Percentiles rank a stretch among this genome's conserved stretches.
These are phyloP conservation scores for Flueggea neowawraea DNA, from an alignment of 441 rosid genomes.

Conservation along the genomic window DNA sequence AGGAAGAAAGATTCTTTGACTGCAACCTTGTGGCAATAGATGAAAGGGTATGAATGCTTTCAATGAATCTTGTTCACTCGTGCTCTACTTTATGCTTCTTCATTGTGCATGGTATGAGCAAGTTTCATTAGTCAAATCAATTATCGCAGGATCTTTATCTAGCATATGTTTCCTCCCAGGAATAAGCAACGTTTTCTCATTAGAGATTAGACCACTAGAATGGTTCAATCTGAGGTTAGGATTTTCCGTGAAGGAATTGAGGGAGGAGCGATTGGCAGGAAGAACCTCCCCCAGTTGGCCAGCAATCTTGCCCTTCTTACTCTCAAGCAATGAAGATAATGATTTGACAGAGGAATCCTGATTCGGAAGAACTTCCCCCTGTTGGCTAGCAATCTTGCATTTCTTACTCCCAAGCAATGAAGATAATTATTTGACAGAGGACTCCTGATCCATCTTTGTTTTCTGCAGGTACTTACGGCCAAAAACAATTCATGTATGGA, in stretches of 20 bases:
- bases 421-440: constrained; percentile 23
- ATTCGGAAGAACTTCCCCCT: constrained; percentile 51
- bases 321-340: constrained; percentile 34
- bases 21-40: constrained; percentile 28
- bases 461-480: constrained; percentile 27
- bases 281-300: constrained; percentile 44
- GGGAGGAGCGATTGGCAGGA: constrained; percentile 79
- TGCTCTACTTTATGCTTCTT: constrained; percentile 60
- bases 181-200: constrained; percentile 34
- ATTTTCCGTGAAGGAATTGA: constrained; percentile 32
- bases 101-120: constrained; percentile 30
- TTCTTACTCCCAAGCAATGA: constrained; percentile 41
- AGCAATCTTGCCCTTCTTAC: constrained; percentile 34
- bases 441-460: constrained; percentile 18
- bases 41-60: constrained; percentile 20
- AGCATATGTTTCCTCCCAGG: constrained; percentile 35
- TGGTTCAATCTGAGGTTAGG: constrained; percentile 38
- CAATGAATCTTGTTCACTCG: constrained; percentile 15
- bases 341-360: constrained; percentile 21
- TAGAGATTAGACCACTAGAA: constrained; percentile 27
- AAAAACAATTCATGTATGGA: constrained; percentile 12
- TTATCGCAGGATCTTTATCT: constrained; percentile 27
- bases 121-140: constrained; percentile 34
- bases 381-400: constrained; percentile 30
- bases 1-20: constrained; percentile 20